Evolutionary conservation across 2,329 filamentous ascomycete species (phyloP).

Genomic region (Aspergillus piperis): DNA sequence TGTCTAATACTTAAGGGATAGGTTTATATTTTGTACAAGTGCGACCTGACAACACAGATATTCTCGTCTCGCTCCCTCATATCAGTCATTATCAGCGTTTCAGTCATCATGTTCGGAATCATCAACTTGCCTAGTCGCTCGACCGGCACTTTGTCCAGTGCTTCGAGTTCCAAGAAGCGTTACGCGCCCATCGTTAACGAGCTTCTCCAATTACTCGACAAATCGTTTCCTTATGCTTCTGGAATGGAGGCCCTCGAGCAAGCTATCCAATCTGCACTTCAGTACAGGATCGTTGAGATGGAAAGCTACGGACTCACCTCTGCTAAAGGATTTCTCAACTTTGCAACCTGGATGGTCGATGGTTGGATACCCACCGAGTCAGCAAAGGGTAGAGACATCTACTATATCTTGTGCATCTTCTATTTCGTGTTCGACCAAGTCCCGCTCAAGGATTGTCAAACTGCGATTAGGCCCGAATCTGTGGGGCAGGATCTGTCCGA

Average conservation of each 20-base stretch:
- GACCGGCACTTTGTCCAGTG: neutral
- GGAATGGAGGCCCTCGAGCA: neutral
- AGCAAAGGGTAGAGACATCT: slow-evolving; percentile 38
- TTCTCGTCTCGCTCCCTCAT: neutral
- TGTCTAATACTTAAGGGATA: neutral
- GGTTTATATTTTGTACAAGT: neutral
- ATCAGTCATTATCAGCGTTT: neutral
- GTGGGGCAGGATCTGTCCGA: slow-evolving; percentile 31
- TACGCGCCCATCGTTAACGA: neutral
- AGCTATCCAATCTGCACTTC: neutral
- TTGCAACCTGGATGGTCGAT: slow-evolving; percentile 19
- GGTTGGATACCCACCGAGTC: slow-evolving; percentile 43
- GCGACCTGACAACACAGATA: neutral
- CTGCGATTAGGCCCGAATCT: slow-evolving; percentile 32
- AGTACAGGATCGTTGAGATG: neutral
- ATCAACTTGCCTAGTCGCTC: neutral
- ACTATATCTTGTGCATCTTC: slow-evolving; percentile 42
- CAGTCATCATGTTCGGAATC: neutral
- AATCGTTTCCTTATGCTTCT: neutral
- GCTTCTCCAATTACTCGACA: neutral
- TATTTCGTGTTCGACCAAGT: slow-evolving; percentile 45
- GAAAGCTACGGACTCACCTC: neutral
- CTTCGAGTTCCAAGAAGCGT: neutral
- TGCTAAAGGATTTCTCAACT: slow-evolving; percentile 14
- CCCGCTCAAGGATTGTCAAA: slow-evolving; percentile 30